Evolutionary conservation across 2,329 filamentous ascomycete species (phyloP).

Genomic region (Sporothrix protearum): DNA sequence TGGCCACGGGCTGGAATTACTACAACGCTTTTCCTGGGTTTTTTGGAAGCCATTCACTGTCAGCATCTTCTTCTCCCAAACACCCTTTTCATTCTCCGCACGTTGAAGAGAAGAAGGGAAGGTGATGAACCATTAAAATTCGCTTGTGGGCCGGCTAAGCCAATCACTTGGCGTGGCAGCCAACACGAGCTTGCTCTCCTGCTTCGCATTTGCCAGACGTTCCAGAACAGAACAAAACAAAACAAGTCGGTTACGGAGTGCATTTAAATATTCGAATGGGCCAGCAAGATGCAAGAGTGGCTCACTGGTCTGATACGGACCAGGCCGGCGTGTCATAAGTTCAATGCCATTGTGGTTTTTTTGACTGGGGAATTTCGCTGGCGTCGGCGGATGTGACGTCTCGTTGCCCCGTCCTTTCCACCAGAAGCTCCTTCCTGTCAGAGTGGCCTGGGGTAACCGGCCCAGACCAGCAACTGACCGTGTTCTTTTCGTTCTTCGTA

Average conservation of each 20-base stretch:
- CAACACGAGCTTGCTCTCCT: constrained; percentile 7
- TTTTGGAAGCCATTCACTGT: neutral
- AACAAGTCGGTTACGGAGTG: neutral
- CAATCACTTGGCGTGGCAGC: constrained; percentile 7
- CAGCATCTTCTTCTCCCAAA: neutral
- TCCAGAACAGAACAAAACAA: constrained; percentile 12
- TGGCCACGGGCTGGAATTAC: neutral
- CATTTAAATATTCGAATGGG: neutral
- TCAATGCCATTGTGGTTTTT: neutral
- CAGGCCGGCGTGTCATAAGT: neutral
- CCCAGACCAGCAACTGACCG: neutral
- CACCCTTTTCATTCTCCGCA: neutral
- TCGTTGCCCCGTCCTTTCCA: neutral
- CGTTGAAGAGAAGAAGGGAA: neutral
- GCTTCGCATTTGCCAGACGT: constrained; percentile 9
- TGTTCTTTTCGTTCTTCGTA: constrained; percentile 3
- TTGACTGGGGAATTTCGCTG: neutral
- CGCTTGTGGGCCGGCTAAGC: neutral
- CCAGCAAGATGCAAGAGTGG: neutral
- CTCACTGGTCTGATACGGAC: neutral
- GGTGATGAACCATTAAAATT: neutral
- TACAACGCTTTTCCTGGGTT: neutral
- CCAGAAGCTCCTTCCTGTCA: neutral
- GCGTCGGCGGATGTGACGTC: constrained; percentile 12
- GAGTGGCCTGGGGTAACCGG: neutral